Base-by-base conservation (phyloP, 352 stramenopile species). In the Phytophthora nicotianae region DNA sequence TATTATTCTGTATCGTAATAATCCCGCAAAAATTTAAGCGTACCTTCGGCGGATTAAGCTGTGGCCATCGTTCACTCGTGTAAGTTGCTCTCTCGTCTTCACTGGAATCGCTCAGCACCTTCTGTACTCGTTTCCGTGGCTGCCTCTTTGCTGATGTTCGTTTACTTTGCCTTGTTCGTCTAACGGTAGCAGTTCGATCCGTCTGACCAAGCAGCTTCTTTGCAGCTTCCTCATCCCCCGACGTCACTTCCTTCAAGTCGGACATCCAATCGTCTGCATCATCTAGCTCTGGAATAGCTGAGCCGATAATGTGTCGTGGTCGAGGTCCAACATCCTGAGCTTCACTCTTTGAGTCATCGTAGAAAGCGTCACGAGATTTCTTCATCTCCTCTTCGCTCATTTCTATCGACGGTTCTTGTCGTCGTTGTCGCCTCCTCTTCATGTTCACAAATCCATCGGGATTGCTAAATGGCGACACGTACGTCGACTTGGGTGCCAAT, bases 211-310 rank as follows among this genome's bases (percentile, higher is more conserved):
- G 29, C 21, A 57, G 6, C 16, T 14, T 32, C 5, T 32, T 54
- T 4, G 23, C 38, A 21, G 23, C 38, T 10, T 59, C 23, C 21
- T 75, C 56, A 42, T 50, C 58, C 5, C 58, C 53, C 10, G 43
- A 72, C 4, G 19, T 17, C 6, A 70, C 62, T 35, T 87, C 77
- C 47, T 86, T 80, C 0, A 74, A 76, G 48, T 89, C 85, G 1
- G 81, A 90, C 9, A 90, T 69, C 81, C 81, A 91, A 2, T 72
- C 72, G 43, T 90, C 82, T 43, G 64, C 68, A 41, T 79, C 75
- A 23, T 82, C 64, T 9, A 63, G 23, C 8, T 38, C 58, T 27
- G 41, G 40, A 9, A 73, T 71, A 16, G 70, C 58, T 32, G 76
- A 84, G 14, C 65, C 76, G n/a, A 80, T 74, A 14, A 86, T 61